Conservation (phyloP, 2,329 filamentous ascomycete species). For the Apiospora arundinis region DNA sequence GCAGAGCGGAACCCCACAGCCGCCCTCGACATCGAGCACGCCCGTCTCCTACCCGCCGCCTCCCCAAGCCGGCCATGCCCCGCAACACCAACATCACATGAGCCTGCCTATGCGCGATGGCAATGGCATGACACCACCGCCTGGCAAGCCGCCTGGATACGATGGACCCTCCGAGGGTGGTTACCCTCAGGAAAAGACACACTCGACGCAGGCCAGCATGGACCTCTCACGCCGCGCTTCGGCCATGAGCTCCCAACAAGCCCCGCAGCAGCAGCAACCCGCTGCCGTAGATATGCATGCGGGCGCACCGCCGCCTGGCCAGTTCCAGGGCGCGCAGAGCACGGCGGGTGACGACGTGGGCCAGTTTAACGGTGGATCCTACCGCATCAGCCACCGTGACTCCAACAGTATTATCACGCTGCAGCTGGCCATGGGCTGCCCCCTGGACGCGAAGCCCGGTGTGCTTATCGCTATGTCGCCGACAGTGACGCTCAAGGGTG, state of each 20-base stretch:
- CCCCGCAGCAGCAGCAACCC: slow-evolving; percentile 9
- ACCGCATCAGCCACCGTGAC: slow-evolving; percentile 90
- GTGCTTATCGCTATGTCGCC: slow-evolving; percentile 96
- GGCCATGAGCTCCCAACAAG: slow-evolving; percentile 21
- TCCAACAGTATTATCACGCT: slow-evolving; percentile 88
- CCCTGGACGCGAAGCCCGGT: slow-evolving; percentile 80
- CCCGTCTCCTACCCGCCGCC: slow-evolving; percentile 44
- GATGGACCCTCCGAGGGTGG: slow-evolving; percentile 32
- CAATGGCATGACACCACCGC: slow-evolving; percentile 40
- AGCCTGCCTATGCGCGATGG: slow-evolving; percentile 44
- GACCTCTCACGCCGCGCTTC: slow-evolving; percentile 30
- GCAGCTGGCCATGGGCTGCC: slow-evolving; percentile 88
- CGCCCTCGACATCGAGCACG: slow-evolving; percentile 34
- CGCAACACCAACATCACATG: neutral
- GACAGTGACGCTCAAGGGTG: slow-evolving; percentile 82
- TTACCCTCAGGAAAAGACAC: slow-evolving; percentile 43
- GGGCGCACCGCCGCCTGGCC: slow-evolving; percentile 51
- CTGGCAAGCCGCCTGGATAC: slow-evolving; percentile 33
- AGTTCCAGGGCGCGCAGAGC: slow-evolving; percentile 67
- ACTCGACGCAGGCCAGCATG: slow-evolving; percentile 24
- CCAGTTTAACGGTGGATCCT: slow-evolving; percentile 97
- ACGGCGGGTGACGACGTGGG: slow-evolving; percentile 82
- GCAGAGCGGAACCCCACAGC: slow-evolving; percentile 38
- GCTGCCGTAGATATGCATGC: slow-evolving; percentile 37
- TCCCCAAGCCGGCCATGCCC: slow-evolving; percentile 33